These are phyloP conservation scores for Pichia cactophila DNA, from an alignment of 1,139 yeast species.

Conservation along the genomic window DNA sequence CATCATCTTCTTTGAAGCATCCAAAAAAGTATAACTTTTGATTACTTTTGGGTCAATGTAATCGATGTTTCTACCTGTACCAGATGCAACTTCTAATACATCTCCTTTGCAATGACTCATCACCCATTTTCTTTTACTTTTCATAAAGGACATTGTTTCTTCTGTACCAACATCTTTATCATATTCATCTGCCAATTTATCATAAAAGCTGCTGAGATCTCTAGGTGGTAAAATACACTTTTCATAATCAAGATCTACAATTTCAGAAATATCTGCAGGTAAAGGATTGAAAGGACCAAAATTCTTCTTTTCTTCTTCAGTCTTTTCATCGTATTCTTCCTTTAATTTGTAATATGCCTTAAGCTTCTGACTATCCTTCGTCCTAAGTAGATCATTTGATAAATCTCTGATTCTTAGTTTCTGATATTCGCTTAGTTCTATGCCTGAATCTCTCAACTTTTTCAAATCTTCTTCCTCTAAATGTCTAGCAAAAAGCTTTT, in stretches of 20 bases:
- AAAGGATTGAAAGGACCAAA: slow-evolving; percentile 25
- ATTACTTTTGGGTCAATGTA: slow-evolving; percentile 56
- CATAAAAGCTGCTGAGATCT: slow-evolving; percentile 82
- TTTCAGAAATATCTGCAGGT: slow-evolving; percentile 38
- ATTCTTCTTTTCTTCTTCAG: slow-evolving; percentile 23
- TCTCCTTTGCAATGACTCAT: slow-evolving; percentile 78
- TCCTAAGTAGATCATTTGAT: slow-evolving; percentile 33
- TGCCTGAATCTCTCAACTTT: slow-evolving; percentile 38
- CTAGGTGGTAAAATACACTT: slow-evolving; percentile 49
- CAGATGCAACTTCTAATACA: slow-evolving; percentile 89
- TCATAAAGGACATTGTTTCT: slow-evolving; percentile 76
- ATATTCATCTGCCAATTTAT: slow-evolving; percentile 68
- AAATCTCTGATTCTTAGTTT: slow-evolving; percentile 50
- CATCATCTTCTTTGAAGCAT: slow-evolving; percentile 80
- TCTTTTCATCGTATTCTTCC: slow-evolving; percentile 38
- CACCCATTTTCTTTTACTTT: slow-evolving; percentile 75
- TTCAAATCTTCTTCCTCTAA: slow-evolving; percentile 45
- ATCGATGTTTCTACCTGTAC: slow-evolving; percentile 88
- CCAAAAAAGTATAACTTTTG: slow-evolving; percentile 74
- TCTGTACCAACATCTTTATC: slow-evolving; percentile 82
- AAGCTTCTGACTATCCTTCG: slow-evolving; percentile 39
- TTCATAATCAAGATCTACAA: slow-evolving; percentile 20
- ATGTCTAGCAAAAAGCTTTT: slow-evolving; percentile 60
- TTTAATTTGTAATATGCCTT: slow-evolving; percentile 41
- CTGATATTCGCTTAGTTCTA: slow-evolving; percentile 52